A percentile compares a stretch with the other conserved stretches of the same genome.
Evolutionary conservation across 192 early-diverging fungal species (phyloP).

Genomic region (Glomus cerebriforme): DNA sequence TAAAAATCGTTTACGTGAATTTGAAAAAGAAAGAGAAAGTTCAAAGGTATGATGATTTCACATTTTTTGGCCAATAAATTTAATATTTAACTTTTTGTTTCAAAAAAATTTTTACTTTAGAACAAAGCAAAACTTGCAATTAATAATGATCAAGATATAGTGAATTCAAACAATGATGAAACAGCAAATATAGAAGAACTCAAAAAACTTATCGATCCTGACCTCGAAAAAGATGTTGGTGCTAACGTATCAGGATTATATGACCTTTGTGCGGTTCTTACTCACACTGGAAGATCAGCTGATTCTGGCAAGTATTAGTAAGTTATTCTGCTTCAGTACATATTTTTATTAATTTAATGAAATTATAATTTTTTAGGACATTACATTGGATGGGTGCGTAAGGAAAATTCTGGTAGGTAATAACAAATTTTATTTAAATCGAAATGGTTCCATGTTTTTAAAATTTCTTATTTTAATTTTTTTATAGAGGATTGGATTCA

Average conservation of each 20-base stretch:
- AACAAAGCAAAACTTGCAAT: constrained; percentile 34
- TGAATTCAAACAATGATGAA: constrained; percentile 35
- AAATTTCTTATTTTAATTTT: neutral
- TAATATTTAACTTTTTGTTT: neutral
- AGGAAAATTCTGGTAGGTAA: constrained; percentile 56
- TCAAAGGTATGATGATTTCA: constrained; percentile 36
- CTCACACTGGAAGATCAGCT: constrained; percentile 91
- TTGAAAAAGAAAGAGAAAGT: constrained; percentile 69
- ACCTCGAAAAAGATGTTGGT: constrained; percentile 77
- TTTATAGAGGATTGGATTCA: constrained; percentile 73
- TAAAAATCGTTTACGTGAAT: constrained; percentile 64
- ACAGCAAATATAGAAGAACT: constrained; percentile 35
- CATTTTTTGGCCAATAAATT: neutral
- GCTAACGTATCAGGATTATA: constrained; percentile 88
- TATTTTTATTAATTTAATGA: neutral
- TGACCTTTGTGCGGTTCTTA: constrained; percentile 91
- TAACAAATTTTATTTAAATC: constrained; percentile 3
- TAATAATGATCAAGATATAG: neutral
- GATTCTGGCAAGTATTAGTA: constrained; percentile 71
- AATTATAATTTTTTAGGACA: constrained; percentile 44
- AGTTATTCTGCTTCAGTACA: neutral
- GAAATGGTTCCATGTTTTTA: neutral
- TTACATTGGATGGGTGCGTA: constrained; percentile 95
- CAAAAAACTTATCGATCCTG: constrained; percentile 62
- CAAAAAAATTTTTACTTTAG: constrained; percentile 16